A percentile compares a stretch with the other conserved stretches of the same genome.
Conservation (phyloP, 2,329 filamentous ascomycete species). For the Fusarium euwallaceae region DNA sequence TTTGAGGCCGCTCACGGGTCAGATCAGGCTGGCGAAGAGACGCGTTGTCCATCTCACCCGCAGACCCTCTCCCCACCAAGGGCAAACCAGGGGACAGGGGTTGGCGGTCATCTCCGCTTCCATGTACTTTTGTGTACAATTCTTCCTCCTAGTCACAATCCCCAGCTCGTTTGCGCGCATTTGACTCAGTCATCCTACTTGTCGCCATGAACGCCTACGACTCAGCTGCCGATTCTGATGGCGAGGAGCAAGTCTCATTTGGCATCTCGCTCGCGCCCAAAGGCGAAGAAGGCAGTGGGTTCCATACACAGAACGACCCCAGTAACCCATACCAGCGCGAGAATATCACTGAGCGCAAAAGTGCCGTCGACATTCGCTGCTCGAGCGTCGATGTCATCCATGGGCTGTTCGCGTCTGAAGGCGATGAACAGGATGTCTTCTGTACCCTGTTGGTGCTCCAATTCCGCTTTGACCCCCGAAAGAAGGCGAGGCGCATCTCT, state of each 20-base stretch:
- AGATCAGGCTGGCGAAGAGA: neutral
- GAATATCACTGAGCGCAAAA: neutral
- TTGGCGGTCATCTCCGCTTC: neutral
- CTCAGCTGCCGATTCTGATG: neutral
- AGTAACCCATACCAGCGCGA: neutral
- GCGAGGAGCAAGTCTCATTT: neutral
- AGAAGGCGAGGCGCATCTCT: neutral
- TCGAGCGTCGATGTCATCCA: neutral
- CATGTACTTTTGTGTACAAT: neutral
- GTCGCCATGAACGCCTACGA: neutral
- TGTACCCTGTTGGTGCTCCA: neutral
- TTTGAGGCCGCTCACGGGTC: neutral
- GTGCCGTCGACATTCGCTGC: neutral
- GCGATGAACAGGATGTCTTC: too few species aligned
- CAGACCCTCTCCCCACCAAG: neutral
- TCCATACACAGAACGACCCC: neutral
- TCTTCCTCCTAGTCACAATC: neutral
- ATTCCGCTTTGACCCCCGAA: neutral
- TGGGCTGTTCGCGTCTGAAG: neutral
- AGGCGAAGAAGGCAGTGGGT: neutral
- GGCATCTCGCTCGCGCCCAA: neutral
- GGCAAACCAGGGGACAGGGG: neutral
- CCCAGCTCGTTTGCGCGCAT: neutral
- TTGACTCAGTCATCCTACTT: neutral
- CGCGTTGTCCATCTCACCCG: neutral